Evolutionary conservation across 2,329 filamentous ascomycete genomes (phyloP), one percentile per base, ranked within the genome.

Genomic region (Cercospora berteroae): DNA sequence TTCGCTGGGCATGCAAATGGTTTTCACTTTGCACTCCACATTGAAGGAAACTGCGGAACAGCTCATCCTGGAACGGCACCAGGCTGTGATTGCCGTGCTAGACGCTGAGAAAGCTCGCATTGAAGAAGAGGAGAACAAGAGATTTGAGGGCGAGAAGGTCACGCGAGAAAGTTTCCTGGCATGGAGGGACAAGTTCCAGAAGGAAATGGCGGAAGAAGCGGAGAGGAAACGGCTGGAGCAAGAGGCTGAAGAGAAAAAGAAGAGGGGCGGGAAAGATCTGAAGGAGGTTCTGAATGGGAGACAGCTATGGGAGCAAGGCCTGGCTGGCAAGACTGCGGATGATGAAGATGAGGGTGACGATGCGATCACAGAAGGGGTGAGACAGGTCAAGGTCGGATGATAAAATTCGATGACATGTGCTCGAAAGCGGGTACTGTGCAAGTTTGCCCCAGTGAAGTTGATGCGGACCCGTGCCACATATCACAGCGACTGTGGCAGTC

Each of bases 1-100:
- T 79, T 98, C 94, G 73, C 81, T 98, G 67, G 95, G 95, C 70
- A 98, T 98, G 90, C 92, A 93, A 64, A 99, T 99, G 95, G 83
- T 99, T 1, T 99, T 98, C 80, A 93, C 94, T 0, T 83, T 99
- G 25, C 90, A 96, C 63, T 92, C 91, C 13, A 88, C 90, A 0
- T 82, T 99, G 68, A 98, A 97, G 78, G 95, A 99, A 67, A 85
- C 87, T 61, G 94, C 94, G n/a, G 95, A 99, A 82, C 85, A 89
- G 73, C 86, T 99, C 67, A 88, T 98, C 72, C 81, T 85, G 16
- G 88, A 93, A 70, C 89, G 95, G 56, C 87, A 89, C 75, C 87
- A 88, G 66, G 90, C 84, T 8, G 86, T 84, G 16, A 81, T 87
- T 72, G 85, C 83, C 1, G 74, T 81, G 60, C 81, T 80, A 60